Evolutionary conservation across 179 eudicot genomes (phyloP).

Genomic region (Actinidia arguta): DNA sequence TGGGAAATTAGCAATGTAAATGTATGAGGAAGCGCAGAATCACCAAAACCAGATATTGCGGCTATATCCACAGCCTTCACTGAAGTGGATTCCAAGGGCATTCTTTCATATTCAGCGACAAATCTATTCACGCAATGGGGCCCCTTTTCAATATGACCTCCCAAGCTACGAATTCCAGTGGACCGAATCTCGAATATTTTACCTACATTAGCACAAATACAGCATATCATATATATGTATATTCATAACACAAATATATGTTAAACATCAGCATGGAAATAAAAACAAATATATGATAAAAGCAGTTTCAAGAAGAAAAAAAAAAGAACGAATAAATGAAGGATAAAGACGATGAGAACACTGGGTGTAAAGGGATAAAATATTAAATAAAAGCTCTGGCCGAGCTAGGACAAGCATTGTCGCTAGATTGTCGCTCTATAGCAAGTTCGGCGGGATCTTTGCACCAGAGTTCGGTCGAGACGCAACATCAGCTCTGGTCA

Average conservation of each 20-base stretch:
- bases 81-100: constrained; percentile 86
- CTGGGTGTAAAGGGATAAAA: too few species aligned
- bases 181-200: constrained; percentile 88
- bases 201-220: constrained; percentile 47
- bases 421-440: too few species aligned
- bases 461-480: too few species aligned
- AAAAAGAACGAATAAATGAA: too few species aligned
- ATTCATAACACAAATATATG: neutral
- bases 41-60: constrained; percentile 89
- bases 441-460: too few species aligned
- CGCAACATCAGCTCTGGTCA: too few species aligned
- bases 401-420: too few species aligned
- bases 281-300: neutral
- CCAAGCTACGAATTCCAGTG: constrained; percentile 91
- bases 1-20: neutral
- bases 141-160: constrained; percentile 79
- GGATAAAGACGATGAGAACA: too few species aligned
- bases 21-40: constrained; percentile 15
- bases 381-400: too few species aligned
- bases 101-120: constrained; percentile 64
- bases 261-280: neutral
- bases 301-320: too few species aligned
- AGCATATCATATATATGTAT: neutral
- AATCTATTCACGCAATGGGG: constrained; percentile 75
- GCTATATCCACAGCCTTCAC: constrained; percentile 86